phyloP scores from a whole-genome alignment of 2,329 filamentous ascomycete genomes.

The Curvularia sp. region DNA sequence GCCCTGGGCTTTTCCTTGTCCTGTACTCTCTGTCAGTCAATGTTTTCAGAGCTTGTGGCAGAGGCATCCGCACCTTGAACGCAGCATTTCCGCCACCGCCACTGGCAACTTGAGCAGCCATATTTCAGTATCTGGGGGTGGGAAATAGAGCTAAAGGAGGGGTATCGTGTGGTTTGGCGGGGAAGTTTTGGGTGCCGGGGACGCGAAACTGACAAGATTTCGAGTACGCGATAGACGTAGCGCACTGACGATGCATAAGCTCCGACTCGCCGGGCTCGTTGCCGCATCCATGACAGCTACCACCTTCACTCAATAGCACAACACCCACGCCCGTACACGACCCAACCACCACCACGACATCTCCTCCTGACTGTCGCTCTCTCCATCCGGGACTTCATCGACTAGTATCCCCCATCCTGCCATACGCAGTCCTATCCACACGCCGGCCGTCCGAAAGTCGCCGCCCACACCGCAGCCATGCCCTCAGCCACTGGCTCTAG shows the following conservation, averaged over 20 bases:
- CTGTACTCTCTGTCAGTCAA: constrained; percentile 55
- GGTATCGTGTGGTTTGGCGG: constrained; percentile 32
- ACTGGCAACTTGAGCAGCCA: constrained; percentile 47
- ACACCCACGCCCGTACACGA: constrained; percentile 19
- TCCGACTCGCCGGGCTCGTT: constrained; percentile 29
- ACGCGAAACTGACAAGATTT: constrained; percentile 36
- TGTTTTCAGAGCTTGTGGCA: constrained; percentile 34
- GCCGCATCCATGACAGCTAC: constrained; percentile 32
- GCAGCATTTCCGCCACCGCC: constrained; percentile 65
- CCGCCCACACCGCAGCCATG: constrained; percentile 61
- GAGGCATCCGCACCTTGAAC: constrained; percentile 63
- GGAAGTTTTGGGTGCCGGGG: constrained; percentile 34
- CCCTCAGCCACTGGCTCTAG: constrained; percentile 90
- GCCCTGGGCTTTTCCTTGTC: constrained; percentile 99
- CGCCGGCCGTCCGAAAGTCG: constrained; percentile 14
- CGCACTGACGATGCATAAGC: constrained; percentile 17
- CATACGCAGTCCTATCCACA: constrained; percentile 9
- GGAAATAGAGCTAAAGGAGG: constrained; percentile 22
- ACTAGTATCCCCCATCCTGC: neutral
- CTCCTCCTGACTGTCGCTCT: constrained; percentile 6
- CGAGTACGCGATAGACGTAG: constrained; percentile 29
- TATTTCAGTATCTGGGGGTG: constrained; percentile 26
- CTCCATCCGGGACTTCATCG: constrained; percentile 1
- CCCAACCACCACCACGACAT: constrained; percentile 2
- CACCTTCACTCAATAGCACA: constrained; percentile 28